Base-by-base conservation (phyloP, 371 early-diverging fungal genomes). In the Mucor circinelloides region DNA sequence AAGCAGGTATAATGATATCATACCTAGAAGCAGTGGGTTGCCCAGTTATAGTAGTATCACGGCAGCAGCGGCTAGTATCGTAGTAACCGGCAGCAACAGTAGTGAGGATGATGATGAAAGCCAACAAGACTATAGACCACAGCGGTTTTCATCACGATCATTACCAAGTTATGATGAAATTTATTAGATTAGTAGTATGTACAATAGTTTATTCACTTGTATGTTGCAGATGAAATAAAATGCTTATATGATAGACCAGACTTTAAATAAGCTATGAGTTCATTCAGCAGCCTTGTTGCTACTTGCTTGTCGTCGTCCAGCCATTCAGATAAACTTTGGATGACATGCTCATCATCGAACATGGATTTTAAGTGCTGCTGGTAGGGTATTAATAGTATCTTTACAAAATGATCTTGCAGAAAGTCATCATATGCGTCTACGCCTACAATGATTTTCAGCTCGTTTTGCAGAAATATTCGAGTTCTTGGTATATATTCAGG, bases 401-500 rank as follows among this genome's bases (percentile, higher is more conserved):
- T 57, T 31, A 70, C 40, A 28, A 82, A 68, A 32, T 79, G 78
- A 15, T 72, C 59, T 40, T 70, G 68, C 6, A 78, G 66, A 38
- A 78, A 66, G 2, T 58, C 36, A 52, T 82, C 82, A 48, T 66
- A 66, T 0, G 44, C 23, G 8, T 68, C 60, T 4, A 60, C 56
- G 7, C 71, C 75, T 44, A 75, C 55, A 9, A 82, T 46, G 31
- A 74, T 70, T 27, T 68, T 75, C 7, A 79, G 27, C 46, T 82
- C 82, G 23, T 73, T 44, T 31, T 62, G 61, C 17, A 80, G 25
- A 69, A 82, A 82, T 15, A 64, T 46, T 28, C 59, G 60, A 13
- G 69, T 55, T 60, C 75, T 71, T 40, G 80, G 78, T 63, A 82
- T 78, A 60, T 79, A 68, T 27, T 75, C 71, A 19, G 82, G 80